Percentiles rank a stretch among this genome's conserved stretches.
Conservation (phyloP, 176 grass and related monocot species). For the Oryza punctata region DNA sequence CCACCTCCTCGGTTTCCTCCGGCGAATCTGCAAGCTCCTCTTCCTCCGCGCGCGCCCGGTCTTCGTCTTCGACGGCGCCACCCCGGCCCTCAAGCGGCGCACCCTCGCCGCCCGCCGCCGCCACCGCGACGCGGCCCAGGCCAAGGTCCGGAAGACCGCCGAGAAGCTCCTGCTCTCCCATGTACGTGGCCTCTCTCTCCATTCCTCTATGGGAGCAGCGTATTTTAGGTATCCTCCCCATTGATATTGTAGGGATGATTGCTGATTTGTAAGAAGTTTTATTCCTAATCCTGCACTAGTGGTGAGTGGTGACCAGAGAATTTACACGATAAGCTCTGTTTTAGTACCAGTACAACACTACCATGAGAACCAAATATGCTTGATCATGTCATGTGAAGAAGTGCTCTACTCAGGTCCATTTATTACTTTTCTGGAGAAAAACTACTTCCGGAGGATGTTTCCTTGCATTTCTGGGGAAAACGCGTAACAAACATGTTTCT, state of each 20-base stretch:
- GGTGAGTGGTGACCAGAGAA: background rate
- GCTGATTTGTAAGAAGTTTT: background rate
- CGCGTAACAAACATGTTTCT: background rate
- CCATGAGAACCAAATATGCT: background rate
- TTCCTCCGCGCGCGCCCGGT: constrained; percentile 84
- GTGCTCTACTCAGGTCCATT: background rate
- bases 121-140: constrained; percentile 76
- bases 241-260: background rate
- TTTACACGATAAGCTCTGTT: background rate
- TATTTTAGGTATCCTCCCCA: constrained; percentile 1
- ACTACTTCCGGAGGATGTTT: background rate
- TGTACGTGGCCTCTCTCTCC: constrained; percentile 36
- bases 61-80: constrained; percentile 88
- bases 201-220: background rate
- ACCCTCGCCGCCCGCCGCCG: constrained; percentile 80
- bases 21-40: constrained; percentile 94
- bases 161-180: constrained; percentile 93
- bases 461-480: background rate
- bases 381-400: constrained; percentile 4
- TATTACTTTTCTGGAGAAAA: background rate
- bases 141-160: constrained; percentile 93
- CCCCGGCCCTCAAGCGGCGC: constrained; percentile 76
- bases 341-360: background rate
- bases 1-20: constrained; percentile 88
- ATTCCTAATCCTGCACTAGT: background rate